phyloP scores from a whole-genome alignment of 2,329 filamentous ascomycete genomes.

The Fusarium ramigenum region DNA sequence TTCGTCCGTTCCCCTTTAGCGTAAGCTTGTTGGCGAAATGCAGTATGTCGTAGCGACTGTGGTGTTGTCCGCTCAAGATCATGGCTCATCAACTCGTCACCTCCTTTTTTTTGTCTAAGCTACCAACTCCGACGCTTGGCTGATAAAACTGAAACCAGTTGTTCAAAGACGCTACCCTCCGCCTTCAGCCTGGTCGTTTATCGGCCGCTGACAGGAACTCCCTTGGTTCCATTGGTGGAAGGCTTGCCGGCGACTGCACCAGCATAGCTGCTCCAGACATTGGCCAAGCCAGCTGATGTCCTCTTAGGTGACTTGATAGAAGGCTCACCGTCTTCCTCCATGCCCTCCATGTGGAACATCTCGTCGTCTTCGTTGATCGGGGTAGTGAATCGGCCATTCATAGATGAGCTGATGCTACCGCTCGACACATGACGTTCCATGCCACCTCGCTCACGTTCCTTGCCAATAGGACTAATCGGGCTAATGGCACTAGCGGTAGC shows the following conservation, averaged over 20 bases:
- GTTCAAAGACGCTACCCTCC: constrained; percentile 12
- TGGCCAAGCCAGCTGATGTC: constrained; percentile 55
- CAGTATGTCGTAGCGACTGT: constrained; percentile 27
- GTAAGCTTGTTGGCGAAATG: constrained; percentile 26
- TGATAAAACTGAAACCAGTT: constrained; percentile 21
- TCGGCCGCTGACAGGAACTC: constrained; percentile 45
- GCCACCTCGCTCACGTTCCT: constrained; percentile 47
- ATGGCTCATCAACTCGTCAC: constrained; percentile 36
- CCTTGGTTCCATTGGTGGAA: constrained; percentile 43
- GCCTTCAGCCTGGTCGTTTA: constrained; percentile 33
- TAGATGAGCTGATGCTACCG: constrained; percentile 64
- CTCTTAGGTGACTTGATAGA: constrained; percentile 60
- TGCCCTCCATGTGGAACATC: constrained; percentile 68
- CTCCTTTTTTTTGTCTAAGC: constrained; percentile 34
- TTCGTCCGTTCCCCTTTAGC: constrained; percentile 28
- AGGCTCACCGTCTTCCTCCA: constrained; percentile 70
- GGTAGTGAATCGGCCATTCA: constrained; percentile 67
- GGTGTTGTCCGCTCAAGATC: constrained; percentile 25
- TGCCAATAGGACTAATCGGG: constrained; percentile 51
- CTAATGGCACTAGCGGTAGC: constrained; percentile 54
- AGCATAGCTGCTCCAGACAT: constrained; percentile 55
- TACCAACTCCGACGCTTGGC: constrained; percentile 24
- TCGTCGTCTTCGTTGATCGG: constrained; percentile 73
- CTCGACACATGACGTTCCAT: constrained; percentile 69
- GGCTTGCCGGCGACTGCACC: constrained; percentile 46